Conservation (phyloP, 2,329 filamentous ascomycete species). For the Fusarium hainanense region DNA sequence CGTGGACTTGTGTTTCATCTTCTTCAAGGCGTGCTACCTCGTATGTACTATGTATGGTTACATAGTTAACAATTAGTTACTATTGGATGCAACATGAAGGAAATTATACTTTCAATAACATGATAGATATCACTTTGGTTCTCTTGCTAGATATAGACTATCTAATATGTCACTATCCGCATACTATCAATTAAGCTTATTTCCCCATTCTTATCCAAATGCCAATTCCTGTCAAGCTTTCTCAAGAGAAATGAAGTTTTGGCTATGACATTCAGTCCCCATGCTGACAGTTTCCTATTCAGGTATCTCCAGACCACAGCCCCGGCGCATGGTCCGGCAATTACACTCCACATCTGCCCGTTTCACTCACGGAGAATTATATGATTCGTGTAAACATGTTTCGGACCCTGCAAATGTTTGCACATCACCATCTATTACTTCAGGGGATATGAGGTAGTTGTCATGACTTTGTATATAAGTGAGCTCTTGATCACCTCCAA, state of each 20-base stretch:
- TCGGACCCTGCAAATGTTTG: constrained; percentile 10
- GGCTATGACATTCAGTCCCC: neutral
- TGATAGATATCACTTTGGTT: neutral
- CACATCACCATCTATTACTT: constrained; percentile 13
- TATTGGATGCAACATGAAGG: neutral
- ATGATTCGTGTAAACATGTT: constrained; percentile 39
- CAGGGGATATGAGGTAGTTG: neutral
- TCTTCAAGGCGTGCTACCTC: neutral
- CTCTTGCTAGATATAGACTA: neutral
- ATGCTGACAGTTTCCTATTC: neutral
- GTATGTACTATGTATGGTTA: neutral
- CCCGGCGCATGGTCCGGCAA: constrained; percentile 11
- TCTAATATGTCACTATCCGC: neutral
- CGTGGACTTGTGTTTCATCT: constrained; percentile 4
- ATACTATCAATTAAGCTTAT: constrained; percentile 1
- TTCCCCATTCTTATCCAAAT: neutral
- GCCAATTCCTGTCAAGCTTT: neutral
- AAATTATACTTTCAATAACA: neutral
- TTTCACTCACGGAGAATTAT: constrained; percentile 40
- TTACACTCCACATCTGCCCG: constrained; percentile 9
- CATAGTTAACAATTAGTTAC: neutral
- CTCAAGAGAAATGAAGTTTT: neutral
- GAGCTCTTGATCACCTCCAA: neutral
- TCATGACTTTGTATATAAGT: constrained; percentile 39
- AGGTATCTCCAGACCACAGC: neutral